Percentiles rank a stretch among this genome's conserved stretches.
Conservation (phyloP, 2,329 filamentous ascomycete genomes). For the Ustulina deusta region DNA sequence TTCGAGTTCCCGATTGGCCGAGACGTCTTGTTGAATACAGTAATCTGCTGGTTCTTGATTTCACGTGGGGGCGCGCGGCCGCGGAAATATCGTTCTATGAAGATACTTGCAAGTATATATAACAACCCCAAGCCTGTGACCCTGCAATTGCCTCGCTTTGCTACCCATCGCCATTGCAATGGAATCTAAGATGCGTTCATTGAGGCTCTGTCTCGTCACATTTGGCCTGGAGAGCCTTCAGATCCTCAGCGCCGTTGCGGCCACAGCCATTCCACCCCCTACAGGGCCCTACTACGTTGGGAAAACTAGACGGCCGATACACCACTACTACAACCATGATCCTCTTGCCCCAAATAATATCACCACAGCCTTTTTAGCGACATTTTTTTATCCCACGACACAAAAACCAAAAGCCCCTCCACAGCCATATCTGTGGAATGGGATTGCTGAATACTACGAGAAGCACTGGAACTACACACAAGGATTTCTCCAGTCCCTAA, state of each 20-base stretch:
- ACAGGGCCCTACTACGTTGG: constrained; percentile 29
- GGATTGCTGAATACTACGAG: constrained; percentile 20
- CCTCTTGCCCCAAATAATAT: constrained; percentile 29
- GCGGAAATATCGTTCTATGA: background rate
- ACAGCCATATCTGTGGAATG: constrained; percentile 17
- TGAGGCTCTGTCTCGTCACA: background rate
- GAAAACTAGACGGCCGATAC: constrained; percentile 23
- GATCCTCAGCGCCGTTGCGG: background rate
- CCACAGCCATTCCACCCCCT: constrained; percentile 17
- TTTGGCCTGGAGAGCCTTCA: constrained; percentile 1
- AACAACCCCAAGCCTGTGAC: background rate
- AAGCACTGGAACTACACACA: constrained; percentile 14
- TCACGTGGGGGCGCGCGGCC: background rate
- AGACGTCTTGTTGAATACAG: background rate
- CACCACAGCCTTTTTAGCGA: constrained; percentile 29
- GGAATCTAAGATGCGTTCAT: background rate
- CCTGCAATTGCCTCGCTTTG: background rate
- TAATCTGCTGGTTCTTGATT: background rate
- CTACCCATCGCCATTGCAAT: background rate
- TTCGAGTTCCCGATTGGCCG: background rate
- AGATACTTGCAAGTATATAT: background rate
- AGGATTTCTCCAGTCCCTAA: constrained; percentile 18
- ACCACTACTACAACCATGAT: constrained; percentile 22
- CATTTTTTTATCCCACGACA: constrained; percentile 32
- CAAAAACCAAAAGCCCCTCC: background rate